Conservation (phyloP, 208 protist species). For the Crithidia fasciculata region DNA sequence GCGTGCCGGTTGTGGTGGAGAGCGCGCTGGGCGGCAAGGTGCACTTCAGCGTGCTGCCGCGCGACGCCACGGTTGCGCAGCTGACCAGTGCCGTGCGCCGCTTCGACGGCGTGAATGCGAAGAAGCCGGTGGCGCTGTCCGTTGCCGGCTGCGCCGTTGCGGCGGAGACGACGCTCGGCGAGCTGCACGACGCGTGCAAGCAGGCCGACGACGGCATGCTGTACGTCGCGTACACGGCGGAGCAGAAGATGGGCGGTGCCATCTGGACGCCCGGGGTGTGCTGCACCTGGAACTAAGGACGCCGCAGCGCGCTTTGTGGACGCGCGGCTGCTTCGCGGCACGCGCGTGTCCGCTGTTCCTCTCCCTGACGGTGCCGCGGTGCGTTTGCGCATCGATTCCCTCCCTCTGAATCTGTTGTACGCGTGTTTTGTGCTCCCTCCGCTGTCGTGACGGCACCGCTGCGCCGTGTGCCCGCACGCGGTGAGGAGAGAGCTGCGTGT, state of each 20-base stretch:
- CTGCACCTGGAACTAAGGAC: conserved; percentile 20
- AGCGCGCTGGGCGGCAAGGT: not conserved
- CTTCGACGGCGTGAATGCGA: not conserved
- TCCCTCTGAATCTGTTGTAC: too few species aligned
- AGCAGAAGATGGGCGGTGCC: conserved; percentile 13
- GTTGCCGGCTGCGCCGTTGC: not conserved
- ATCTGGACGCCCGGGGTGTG: too few species aligned
- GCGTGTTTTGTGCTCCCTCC: too few species aligned
- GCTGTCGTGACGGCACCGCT: too few species aligned
- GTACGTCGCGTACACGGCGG: conserved; percentile 28
- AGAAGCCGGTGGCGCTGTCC: not conserved
- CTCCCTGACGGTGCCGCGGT: too few species aligned
- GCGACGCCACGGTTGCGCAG: too few species aligned
- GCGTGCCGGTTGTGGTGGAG: not conserved
- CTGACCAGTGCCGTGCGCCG: conserved; percentile 14
- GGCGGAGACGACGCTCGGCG: not conserved
- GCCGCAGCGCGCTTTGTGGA: not conserved
- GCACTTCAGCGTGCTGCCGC: too few species aligned
- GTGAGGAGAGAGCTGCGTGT: too few species aligned
- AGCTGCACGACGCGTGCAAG: conserved; percentile 6
- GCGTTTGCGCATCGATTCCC: too few species aligned
- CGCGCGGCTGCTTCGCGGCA: too few species aligned
- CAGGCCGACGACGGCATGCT: conserved; percentile 41
- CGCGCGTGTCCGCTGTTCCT: too few species aligned
- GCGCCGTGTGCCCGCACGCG: too few species aligned